phyloP scores from a whole-genome alignment of 495 filamentous ascomycete genomes.

The Lophiostoma macrostomum region DNA sequence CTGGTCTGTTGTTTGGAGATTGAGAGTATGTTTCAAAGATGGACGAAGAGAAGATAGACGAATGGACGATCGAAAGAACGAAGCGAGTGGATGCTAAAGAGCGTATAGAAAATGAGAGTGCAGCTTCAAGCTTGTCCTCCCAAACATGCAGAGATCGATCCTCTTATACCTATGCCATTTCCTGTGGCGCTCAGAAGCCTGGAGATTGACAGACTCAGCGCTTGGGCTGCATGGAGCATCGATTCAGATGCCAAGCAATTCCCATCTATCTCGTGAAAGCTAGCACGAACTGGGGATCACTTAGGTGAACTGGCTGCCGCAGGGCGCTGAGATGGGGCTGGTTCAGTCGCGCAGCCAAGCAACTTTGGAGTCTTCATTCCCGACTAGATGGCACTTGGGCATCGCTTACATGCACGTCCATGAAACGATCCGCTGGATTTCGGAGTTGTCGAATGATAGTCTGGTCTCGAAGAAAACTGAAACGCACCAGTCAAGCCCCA shows the following conservation, averaged over 20 bases:
- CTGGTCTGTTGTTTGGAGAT: too few species aligned
- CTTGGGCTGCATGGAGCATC: too few species aligned
- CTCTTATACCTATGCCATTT: slow-evolving; percentile 19
- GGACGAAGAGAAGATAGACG: slow-evolving; percentile 13
- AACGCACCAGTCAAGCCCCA: too few species aligned
- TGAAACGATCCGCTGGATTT: background rate
- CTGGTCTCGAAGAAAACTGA: slow-evolving; percentile 7
- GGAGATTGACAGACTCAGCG: too few species aligned
- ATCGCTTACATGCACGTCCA: background rate
- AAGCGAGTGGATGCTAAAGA: slow-evolving; percentile 20
- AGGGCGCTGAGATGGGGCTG: too few species aligned
- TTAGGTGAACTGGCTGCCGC: too few species aligned
- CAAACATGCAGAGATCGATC: background rate
- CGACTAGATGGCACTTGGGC: too few species aligned
- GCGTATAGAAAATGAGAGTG: slow-evolving; percentile 12
- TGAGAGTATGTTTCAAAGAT: background rate
- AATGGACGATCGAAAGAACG: slow-evolving; percentile 3
- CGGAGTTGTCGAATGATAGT: too few species aligned
- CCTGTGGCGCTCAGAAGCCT: slow-evolving; percentile 3
- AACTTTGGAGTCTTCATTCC: too few species aligned
- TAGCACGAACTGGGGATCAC: too few species aligned
- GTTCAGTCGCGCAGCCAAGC: too few species aligned
- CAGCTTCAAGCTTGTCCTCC: slow-evolving; percentile 26
- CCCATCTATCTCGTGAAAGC: slow-evolving; percentile 16
- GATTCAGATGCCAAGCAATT: background rate